Base-by-base conservation (phyloP, 179 eudicot genomes). In the Silene noctiflora region DNA sequence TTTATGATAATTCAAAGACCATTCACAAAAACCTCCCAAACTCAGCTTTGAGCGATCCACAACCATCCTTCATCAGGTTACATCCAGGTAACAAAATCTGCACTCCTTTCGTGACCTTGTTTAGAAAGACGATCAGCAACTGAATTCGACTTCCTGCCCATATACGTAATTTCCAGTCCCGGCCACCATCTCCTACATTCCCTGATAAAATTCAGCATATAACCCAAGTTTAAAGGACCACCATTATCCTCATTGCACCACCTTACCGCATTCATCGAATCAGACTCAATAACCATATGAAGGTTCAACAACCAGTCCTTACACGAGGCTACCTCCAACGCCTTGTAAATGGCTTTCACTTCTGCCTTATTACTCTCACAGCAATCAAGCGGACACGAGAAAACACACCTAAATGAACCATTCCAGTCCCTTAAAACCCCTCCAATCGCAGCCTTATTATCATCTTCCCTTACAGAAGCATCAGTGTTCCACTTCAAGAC, bases 371-470 rank as follows among this genome's bases (percentile, higher is more conserved):
- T 70, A 14, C 59, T 51, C 3, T 70, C 73, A 24, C 17, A 3
- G 51, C 73, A 70, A 51, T 48, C 73, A 51, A 70, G 35, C 5
- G 39, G 58, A 51, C 73, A 70, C 4, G 73, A 51, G 9, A 70
- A 70, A 0, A 70, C 60, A 2, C 73, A 70, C 17, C 73, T 46
- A 24, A 46, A 48, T 6, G 73, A 46, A 22, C 73, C 73, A 13
- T 44, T 12, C 60, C 73, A 70, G 29, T 70, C 73, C 24, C 73
- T 48, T 70, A 70, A 70, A 46, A 70, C 73, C 21, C 73, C 73
- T 21, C 73, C 73, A 44, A 70, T 48, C 1, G 73, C 73, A 8
- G 73, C 10, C 6, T n/a, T 70, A 22, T 19, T 25, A 51, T 22
- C 29, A 21, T 70, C 61, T 20, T 39, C 71, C 61, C 61, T 70